These are phyloP conservation scores for Erodium maritimum DNA, from an alignment of 345 rosid genomes.

Conservation along the genomic window DNA sequence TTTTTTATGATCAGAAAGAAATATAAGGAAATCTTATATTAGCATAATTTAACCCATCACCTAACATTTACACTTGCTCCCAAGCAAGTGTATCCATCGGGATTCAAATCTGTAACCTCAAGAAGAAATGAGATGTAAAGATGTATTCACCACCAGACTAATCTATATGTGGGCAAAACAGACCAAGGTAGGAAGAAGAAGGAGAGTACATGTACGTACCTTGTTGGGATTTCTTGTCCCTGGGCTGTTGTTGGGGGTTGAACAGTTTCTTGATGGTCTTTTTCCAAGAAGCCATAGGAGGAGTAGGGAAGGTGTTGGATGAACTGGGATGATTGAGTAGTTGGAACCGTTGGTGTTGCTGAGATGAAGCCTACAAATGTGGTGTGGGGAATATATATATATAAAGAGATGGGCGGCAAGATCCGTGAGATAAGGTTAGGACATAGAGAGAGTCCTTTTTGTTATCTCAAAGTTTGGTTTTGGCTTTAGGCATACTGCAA, in stretches of 20 bases:
- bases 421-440: conserved; percentile 53
- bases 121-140: too few species aligned
- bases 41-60: too few species aligned
- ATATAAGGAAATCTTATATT: too few species aligned
- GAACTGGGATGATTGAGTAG: background rate
- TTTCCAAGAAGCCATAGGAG: conserved; percentile 81
- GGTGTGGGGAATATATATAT: conserved; percentile 1
- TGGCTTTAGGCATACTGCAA: too few species aligned
- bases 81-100: too few species aligned
- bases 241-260: conserved; percentile 39
- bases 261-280: conserved; percentile 69
- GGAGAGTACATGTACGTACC: too few species aligned
- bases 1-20: too few species aligned
- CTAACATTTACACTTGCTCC: too few species aligned
- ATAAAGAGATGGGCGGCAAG: conserved; percentile 36
- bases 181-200: too few species aligned
- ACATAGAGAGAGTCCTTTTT: conserved; percentile 16
- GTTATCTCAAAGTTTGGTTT: conserved; percentile 15
- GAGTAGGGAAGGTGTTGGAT: background rate
- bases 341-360: background rate
- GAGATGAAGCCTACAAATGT: background rate
- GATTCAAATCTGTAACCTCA: too few species aligned
- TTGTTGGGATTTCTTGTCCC: conserved; percentile 29
- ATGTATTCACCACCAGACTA: too few species aligned
- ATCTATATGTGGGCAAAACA: too few species aligned